Conservation (phyloP, 2,329 filamentous ascomycete species). For the Leptodontidium sp. region DNA sequence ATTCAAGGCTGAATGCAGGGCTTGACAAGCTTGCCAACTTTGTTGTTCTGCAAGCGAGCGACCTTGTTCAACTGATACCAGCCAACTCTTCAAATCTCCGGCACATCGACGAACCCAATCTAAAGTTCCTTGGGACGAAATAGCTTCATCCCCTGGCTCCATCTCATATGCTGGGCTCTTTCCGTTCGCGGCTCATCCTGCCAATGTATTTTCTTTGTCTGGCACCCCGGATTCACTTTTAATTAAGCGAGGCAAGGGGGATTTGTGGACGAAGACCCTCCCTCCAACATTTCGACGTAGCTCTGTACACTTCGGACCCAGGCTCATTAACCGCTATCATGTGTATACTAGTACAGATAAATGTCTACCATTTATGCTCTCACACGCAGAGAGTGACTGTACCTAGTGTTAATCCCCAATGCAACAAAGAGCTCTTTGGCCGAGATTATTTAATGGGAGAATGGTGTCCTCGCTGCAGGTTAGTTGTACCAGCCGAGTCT, state of each 20-base stretch:
- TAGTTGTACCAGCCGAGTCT: neutral
- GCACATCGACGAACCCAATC: neutral
- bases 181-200: neutral
- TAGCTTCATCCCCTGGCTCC: neutral
- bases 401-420: conserved; percentile 15
- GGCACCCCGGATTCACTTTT: neutral
- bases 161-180: neutral
- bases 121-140: neutral
- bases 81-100: neutral
- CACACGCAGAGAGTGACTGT: conserved; percentile 14
- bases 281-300: neutral
- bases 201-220: neutral
- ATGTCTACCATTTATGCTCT: conserved; percentile 22
- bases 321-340: neutral
- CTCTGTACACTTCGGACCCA: neutral
- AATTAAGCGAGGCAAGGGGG: neutral
- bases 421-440: neutral
- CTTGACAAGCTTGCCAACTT: too few relatives aligned
- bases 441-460: neutral
- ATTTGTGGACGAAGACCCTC: neutral
- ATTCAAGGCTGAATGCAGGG: neutral
- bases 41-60: neutral
- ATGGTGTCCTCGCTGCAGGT: conserved; percentile 27
- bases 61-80: neutral
- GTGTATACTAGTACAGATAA: conserved; percentile 18